Evolutionary conservation across 2,329 filamentous ascomycete genomes (phyloP), one percentile per base, ranked within the genome.

Genomic region (Pestalotiopsis sp.): DNA sequence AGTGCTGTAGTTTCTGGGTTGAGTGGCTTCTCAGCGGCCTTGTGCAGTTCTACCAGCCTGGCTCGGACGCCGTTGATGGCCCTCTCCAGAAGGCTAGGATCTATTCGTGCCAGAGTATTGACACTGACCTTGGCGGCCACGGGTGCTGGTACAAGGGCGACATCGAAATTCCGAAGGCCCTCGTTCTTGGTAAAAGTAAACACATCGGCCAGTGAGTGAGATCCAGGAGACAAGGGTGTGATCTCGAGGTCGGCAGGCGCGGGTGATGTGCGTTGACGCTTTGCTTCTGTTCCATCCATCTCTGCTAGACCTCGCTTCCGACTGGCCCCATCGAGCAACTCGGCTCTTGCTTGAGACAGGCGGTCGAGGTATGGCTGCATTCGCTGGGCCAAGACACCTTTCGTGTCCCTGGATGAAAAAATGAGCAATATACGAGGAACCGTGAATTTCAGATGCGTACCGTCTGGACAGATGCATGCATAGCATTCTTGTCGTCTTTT

Each of bases 331-430:
- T 97, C 94, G 67, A 96, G 90, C 12, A 94, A 86, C 72, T 97
- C 94, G 11, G 90, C 85, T 67, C 94, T 90, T 67, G 90, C 91
- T 72, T 94, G 92, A 83, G 93, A 90, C 71, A 97, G 87, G 64
- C 94, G 89, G 75, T 97, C 94, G 20, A 97, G 84, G 76, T 97
- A 91, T 77, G 96, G 92, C 74, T 97, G 93, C 78, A 99, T 96
- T 70, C 93, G 91, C 0, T 87, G 87, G 25, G 88, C 87, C 66
- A 94, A 85, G 0, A 93, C 90, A 73, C 94, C 92, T 67, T 93
- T 92, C 2, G 93, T 93, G 74, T 96, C 94, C 76, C 95, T 94
- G 69, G 13, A 25, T 0, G 25, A 52, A 64, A 61, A 72, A 49
- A 23, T 27, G 41, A 45, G 12, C 4, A 14, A 23, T 23, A 23